phyloP scores from a whole-genome alignment of 2,329 filamentous ascomycete species.

The Purpureocillium takamizusanense region DNA sequence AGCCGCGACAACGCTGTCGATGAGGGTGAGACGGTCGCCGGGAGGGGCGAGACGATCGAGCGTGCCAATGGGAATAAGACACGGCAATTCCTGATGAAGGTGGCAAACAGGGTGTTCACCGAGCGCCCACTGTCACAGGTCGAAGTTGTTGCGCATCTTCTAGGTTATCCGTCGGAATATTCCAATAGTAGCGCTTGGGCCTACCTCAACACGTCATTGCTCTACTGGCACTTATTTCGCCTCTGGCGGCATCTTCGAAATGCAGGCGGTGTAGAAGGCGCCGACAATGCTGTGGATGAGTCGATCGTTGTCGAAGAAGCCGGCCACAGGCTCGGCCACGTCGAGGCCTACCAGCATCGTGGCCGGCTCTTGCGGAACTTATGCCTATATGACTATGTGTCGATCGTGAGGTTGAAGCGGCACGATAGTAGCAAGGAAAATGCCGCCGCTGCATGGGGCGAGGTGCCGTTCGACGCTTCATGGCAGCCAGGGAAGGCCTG shows the following conservation, averaged over 20 bases:
- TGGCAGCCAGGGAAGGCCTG: background rate
- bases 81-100: conserved; percentile 5
- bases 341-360: conserved; percentile 4
- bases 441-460: background rate
- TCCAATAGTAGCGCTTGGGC: conserved; percentile 2
- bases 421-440: background rate
- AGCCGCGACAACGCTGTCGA: too few species aligned
- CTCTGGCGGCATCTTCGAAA: conserved; percentile 3
- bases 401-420: conserved; percentile 2
- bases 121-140: conserved; percentile 5
- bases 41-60: too few species aligned
- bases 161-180: conserved; percentile 5
- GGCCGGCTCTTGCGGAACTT: background rate
- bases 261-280: background rate
- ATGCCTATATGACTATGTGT: conserved; percentile 5
- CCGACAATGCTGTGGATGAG: background rate
- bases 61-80: background rate
- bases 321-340: conserved; percentile 1
- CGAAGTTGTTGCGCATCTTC: conserved; percentile 3
- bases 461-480: background rate
- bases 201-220: background rate
- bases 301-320: background rate
- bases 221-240: conserved; percentile 5
- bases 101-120: conserved; percentile 6
- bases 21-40: too few species aligned